These are phyloP conservation scores for Pugionium dolabratum DNA, from an alignment of 345 rosid genomes.

Conservation along the genomic window DNA sequence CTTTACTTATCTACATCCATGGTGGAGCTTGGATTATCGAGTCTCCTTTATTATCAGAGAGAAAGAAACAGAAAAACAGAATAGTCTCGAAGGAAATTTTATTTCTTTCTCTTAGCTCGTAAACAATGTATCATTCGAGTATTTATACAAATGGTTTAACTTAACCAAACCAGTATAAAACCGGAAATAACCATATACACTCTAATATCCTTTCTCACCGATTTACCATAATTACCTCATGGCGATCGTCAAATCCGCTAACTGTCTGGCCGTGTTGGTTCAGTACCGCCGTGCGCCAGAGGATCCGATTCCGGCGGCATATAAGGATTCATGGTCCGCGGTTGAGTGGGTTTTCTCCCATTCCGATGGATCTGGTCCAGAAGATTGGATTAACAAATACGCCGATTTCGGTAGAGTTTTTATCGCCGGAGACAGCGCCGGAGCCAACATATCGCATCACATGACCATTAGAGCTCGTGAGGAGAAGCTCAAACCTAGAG, in stretches of 20 bases:
- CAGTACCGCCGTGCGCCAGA: conserved; percentile 54
- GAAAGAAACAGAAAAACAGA: too few species aligned
- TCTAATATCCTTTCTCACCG: conserved; percentile 35
- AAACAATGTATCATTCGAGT: too few species aligned
- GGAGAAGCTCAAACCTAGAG: conserved; percentile 13
- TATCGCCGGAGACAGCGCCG: conserved; percentile 51
- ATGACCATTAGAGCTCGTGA: conserved; percentile 48
- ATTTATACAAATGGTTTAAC: too few species aligned
- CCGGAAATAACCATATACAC: too few species aligned
- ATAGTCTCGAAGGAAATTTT: too few species aligned
- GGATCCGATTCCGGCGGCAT: conserved; percentile 48
- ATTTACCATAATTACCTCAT: conserved; percentile 40
- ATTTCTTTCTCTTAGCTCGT: too few species aligned
- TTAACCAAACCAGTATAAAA: too few species aligned
- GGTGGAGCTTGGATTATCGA: background rate
- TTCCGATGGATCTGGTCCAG: conserved; percentile 29
- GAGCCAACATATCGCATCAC: conserved; percentile 56
- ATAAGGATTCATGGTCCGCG: conserved; percentile 55
- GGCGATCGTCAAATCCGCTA: conserved; percentile 43
- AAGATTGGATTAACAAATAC: background rate
- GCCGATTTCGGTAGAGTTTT: conserved; percentile 44
- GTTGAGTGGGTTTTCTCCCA: conserved; percentile 49
- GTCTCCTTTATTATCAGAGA: conserved; percentile 22
- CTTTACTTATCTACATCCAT: conserved; percentile 46
- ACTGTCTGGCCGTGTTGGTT: conserved; percentile 43